Base-by-base conservation (phyloP, 495 filamentous ascomycete genomes). In the Penicillium samsonianum region DNA sequence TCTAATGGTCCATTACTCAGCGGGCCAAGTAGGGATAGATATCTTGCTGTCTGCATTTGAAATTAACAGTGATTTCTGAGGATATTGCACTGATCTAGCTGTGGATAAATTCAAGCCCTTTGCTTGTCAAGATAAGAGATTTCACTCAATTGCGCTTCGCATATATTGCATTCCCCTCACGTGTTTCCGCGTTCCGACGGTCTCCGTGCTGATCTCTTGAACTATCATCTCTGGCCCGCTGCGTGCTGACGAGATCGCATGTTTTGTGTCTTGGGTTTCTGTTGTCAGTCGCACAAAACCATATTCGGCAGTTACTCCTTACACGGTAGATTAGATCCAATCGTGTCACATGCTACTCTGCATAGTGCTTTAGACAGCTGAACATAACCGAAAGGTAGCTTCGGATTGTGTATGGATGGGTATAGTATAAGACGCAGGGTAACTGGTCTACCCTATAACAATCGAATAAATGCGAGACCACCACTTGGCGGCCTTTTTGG, bases 381-480 rank as follows among this genome's bases (percentile, higher is more conserved):
- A 6, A 40, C 43, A 17, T 17, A 38, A 38, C 35, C 48, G 6
- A 51, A 28, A 22, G 45, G 12, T 12, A 33, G 1, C 1, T 31
- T 48, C 3, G 11, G 7, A 30, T 47, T 28, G 17, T 31, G 3
- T 19, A 12, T 47, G 3, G 10, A 22, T 25, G 22, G 45, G 43
- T 46, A 46, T 46, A 12, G 8, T 28, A 3, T 31, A 20, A 19
- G 26, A 4, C 6, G 4, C 2, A n/a, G 16, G n/a, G 50, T 2
- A 17, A 17, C 7, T 12, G 23, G n/a, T 28, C 41, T 55, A 72
- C 22, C 71, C 71, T 19, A 72, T 58, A 50, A 73, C 53, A 33
- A 68, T 38, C 22, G 64, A 57, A 19, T 54, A 53, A 35, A 72
- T 28, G 37, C 50, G 61, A 25, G 46, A 38, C 59, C 53, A 65